Percentiles rank a stretch among this genome's conserved stretches.
These are phyloP conservation scores for Saturnispora kantuleensis DNA, from an alignment of 805 yeast genomes.

Conservation along the genomic window DNA sequence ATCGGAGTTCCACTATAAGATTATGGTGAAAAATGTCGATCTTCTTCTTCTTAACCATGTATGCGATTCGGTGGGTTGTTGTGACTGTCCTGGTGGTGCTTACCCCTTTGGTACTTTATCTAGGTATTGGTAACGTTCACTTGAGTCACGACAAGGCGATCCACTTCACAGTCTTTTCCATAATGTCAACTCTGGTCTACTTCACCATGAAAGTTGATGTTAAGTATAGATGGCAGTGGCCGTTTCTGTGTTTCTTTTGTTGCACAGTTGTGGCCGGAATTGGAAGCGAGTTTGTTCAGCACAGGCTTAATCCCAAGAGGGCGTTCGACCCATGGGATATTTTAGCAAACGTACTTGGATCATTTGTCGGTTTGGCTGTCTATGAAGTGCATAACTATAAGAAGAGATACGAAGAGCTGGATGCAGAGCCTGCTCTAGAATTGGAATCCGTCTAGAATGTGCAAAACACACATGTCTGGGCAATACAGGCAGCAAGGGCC, in stretches of 20 bases:
- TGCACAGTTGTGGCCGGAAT: conserved; percentile 38
- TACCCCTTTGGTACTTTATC: conserved; percentile 24
- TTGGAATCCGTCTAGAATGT: neutral
- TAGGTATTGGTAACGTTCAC: conserved; percentile 42
- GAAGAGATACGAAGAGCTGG: neutral
- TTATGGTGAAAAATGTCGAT: no score
- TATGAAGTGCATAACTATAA: conserved; percentile 12
- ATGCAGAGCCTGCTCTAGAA: neutral
- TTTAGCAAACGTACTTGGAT: conserved; percentile 21
- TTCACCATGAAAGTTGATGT: conserved; percentile 32
- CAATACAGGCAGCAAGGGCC: conserved; percentile 42
- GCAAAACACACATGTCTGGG: conserved; percentile 32
- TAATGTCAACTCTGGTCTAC: conserved; percentile 38
- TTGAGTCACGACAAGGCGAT: conserved; percentile 38
- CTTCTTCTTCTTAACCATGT: no score
- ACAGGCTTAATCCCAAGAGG: conserved; percentile 33
- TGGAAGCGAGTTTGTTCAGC: conserved; percentile 40
- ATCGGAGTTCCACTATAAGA: neutral
- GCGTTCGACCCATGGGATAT: conserved; percentile 33
- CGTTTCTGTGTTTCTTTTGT: conserved; percentile 23
- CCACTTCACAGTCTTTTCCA: conserved; percentile 36
- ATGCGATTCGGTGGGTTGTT: neutral
- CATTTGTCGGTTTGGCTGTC: conserved; percentile 17
- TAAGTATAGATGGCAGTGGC: conserved; percentile 5
- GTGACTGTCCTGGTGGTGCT: neutral